Base-by-base conservation (phyloP, 139 green algal genomes). In the Klebsormidium nitens region DNA sequence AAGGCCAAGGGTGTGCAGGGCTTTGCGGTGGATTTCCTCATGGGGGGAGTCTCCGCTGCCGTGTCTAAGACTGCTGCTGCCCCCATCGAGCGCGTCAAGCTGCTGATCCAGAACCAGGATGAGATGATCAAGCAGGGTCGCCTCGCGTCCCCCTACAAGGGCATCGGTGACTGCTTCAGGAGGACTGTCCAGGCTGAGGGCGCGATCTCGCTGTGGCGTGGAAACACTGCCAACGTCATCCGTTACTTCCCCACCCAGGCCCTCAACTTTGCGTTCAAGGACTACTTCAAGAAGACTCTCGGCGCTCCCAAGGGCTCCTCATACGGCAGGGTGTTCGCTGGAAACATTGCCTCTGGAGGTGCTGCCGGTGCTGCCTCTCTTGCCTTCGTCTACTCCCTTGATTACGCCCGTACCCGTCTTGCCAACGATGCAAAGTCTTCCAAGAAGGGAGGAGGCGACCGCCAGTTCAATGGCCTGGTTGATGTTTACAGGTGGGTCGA, bases 201-300 rank as follows among this genome's bases (percentile, higher is more conserved):
- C 67, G 60, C 97, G n/a, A 77, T 62, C 5, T 89, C 91, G 36
- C 92, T 97, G 81, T 99, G 93, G 91, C 87, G 95, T 60, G 95
- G 95, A 34, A 99, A 99, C 91, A 85, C 89, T 60, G 93, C 95
- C 64, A 99, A 99, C 73, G 90, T 98, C 28, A 84, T 98, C 55
- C 84, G 92, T 23, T 96, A 96, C 86, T 96, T 96, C 87, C 90
- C 92, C 83, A 85, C 77, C n/a, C 89, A 95, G 84, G 95, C 95
- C 26, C 94, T 98, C 74, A 99, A 99, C 94, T 98, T 99, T 79
- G 94, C 94, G 35, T 99, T 99, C 89, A 99, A 99, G 90, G 92
- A 99, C 84, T 96, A 94, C 64, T 96, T 97, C 89, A 99, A 99
- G 90, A 84, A 74, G 68, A 71, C 97, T 70, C 71, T 61, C 8